Evolutionary conservation across 106 monocot species (phyloP).

Genomic region (Apostasia shenzhenica): DNA sequence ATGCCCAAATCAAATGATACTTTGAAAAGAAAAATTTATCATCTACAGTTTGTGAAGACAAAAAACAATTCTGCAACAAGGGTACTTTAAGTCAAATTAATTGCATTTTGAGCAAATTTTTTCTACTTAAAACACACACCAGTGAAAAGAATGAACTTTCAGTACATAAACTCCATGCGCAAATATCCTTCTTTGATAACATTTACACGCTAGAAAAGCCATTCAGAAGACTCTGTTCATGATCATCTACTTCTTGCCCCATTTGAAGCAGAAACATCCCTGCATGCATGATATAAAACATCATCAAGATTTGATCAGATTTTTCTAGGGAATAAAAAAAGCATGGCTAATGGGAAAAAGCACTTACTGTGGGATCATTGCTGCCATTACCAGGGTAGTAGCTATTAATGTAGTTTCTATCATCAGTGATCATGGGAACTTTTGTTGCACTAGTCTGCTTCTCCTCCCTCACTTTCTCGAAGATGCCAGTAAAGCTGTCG

Average conservation of each 20-base stretch:
- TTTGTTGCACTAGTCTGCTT: constrained; percentile 45
- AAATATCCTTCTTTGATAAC: background rate
- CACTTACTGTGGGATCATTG: constrained; percentile 21
- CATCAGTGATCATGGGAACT: constrained; percentile 18
- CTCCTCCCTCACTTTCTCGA: constrained; percentile 66
- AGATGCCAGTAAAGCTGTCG: constrained; percentile 58
- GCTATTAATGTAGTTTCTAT: constrained; percentile 5
- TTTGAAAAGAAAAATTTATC: too few species aligned
- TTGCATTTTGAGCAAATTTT: background rate
- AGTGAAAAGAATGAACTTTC: background rate
- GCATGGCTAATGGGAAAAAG: background rate
- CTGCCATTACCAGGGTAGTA: constrained; percentile 3
- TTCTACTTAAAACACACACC: background rate
- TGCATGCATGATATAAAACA: background rate
- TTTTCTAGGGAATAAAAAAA: background rate
- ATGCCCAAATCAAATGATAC: too few species aligned
- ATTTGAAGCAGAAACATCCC: constrained; percentile 1
- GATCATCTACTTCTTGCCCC: constrained; percentile 1
- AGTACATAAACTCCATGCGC: background rate
- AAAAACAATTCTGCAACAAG: too few species aligned
- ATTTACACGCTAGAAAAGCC: constrained; percentile 5
- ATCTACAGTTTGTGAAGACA: too few species aligned
- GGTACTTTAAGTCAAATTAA: too few species aligned
- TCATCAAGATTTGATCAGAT: background rate
- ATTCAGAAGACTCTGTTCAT: background rate